These are phyloP conservation scores for Allium sativum DNA, from an alignment of 106 monocot species.

Conservation along the genomic window DNA sequence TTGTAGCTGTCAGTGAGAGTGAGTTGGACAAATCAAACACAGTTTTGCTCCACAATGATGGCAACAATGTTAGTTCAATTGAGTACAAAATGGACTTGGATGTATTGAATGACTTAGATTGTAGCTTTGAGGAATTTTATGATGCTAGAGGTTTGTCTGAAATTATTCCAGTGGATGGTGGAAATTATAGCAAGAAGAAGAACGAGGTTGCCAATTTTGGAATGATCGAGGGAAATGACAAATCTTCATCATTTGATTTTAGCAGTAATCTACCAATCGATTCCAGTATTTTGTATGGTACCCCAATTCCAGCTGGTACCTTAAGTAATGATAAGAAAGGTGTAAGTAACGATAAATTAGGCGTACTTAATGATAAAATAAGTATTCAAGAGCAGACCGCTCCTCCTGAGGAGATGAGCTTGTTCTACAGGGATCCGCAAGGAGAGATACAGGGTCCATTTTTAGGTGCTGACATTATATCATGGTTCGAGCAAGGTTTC, in stretches of 20 bases:
- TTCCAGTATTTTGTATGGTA: constrained; percentile 31
- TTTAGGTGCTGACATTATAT: constrained; percentile 77
- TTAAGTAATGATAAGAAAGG: constrained; percentile 2
- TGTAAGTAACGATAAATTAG: constrained; percentile 7
- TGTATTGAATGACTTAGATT: constrained; percentile 2
- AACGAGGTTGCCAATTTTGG: constrained; percentile 11
- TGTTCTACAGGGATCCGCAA: constrained; percentile 83
- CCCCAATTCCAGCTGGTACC: constrained; percentile 19
- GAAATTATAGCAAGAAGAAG: not conserved
- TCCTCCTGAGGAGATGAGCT: constrained; percentile 55
- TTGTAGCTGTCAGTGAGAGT: constrained; percentile 5
- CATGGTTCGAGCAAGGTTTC: constrained; percentile 92
- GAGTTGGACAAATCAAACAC: constrained; percentile 15
- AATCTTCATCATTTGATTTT: constrained; percentile 25
- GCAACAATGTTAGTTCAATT: not conserved
- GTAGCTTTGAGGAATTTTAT: not conserved
- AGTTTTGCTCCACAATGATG: constrained; percentile 1
- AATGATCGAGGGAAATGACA: not conserved
- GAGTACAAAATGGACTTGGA: not conserved
- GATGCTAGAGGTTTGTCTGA: constrained; percentile 9
- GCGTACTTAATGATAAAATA: constrained; percentile 8
- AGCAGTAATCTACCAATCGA: constrained; percentile 38
- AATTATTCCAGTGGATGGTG: constrained; percentile 6
- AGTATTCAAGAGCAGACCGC: constrained; percentile 14
- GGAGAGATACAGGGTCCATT: constrained; percentile 94